Evolutionary conservation across 805 yeast species (phyloP).

Genomic region (Cyberlindnera lachancei): DNA sequence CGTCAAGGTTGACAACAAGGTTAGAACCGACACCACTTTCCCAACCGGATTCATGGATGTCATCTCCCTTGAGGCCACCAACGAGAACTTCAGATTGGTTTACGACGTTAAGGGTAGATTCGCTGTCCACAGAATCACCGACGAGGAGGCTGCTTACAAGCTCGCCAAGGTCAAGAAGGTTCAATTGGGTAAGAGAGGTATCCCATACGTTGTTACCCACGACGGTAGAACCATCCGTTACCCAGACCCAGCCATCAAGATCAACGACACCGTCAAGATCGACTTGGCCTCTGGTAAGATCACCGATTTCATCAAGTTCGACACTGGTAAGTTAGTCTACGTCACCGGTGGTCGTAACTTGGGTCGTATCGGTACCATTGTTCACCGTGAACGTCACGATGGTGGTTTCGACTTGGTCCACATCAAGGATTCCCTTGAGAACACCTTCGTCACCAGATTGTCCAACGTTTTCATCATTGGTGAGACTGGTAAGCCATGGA

Average conservation of each 20-base stretch:
- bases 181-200: slow-evolving; percentile 96
- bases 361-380: slow-evolving; percentile 95
- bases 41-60: slow-evolving; percentile 99
- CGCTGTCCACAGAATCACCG: slow-evolving; percentile 98
- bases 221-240: slow-evolving; percentile 99
- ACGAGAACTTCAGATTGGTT: slow-evolving; percentile 98
- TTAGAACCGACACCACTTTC: slow-evolving; percentile 97
- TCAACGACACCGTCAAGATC: slow-evolving; percentile 96
- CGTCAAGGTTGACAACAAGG: slow-evolving; percentile 98
- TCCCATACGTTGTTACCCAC: slow-evolving; percentile 98
- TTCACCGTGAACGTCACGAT: slow-evolving; percentile 95
- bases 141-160: slow-evolving; percentile 97
- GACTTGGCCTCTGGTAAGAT: slow-evolving; percentile 96
- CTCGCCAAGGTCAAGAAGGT: slow-evolving; percentile 97
- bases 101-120: slow-evolving; percentile 99
- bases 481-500: slow-evolving; percentile 90
- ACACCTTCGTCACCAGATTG: slow-evolving; percentile 93
- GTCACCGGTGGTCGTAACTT: slow-evolving; percentile 97
- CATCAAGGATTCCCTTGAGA: slow-evolving; percentile 91
- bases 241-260: slow-evolving; percentile 97
- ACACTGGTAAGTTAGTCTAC: slow-evolving; percentile 86
- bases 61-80: slow-evolving; percentile 93
- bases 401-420: slow-evolving; percentile 98
- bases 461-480: slow-evolving; percentile 91
- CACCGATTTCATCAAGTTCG: slow-evolving; percentile 82